Percentiles rank a stretch among this genome's conserved stretches.
phyloP scores from a whole-genome alignment of 2,329 filamentous ascomycete genomes.

The Sporothrix mexicana region DNA sequence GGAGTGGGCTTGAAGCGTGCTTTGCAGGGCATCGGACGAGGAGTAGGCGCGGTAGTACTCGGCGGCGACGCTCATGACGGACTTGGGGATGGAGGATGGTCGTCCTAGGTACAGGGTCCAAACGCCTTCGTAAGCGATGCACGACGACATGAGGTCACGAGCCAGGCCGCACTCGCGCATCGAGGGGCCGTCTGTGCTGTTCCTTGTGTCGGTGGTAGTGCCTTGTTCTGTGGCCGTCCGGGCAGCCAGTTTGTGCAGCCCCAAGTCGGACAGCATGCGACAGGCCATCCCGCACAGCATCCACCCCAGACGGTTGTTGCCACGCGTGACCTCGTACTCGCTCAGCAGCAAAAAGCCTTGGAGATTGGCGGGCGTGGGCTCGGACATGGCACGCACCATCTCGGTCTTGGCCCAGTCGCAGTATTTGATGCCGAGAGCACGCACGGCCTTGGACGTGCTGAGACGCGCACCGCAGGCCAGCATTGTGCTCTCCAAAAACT shows the following conservation, averaged over 20 bases:
- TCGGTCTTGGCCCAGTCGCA: constrained; percentile 29
- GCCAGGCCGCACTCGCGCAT: constrained; percentile 26
- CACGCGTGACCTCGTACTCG: constrained; percentile 32
- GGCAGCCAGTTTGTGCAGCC: constrained; percentile 30
- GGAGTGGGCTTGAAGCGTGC: not conserved
- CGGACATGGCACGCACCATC: constrained; percentile 25
- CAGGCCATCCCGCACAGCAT: constrained; percentile 32
- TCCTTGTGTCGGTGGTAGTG: too few species aligned
- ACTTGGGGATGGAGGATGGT: constrained; percentile 29
- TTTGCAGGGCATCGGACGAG: not conserved
- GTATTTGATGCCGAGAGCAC: constrained; percentile 27
- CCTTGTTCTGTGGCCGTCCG: not conserved
- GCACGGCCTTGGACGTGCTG: constrained; percentile 30
- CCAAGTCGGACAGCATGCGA: constrained; percentile 31
- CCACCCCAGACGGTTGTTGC: constrained; percentile 31
- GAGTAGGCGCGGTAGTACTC: constrained; percentile 6
- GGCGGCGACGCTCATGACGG: constrained; percentile 25
- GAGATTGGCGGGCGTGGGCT: constrained; percentile 30
- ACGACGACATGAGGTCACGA: constrained; percentile 26
- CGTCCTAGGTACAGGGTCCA: constrained; percentile 33
- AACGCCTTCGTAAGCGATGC: constrained; percentile 30
- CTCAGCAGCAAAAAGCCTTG: constrained; percentile 31
- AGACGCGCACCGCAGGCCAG: constrained; percentile 31
- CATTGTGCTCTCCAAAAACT: constrained; percentile 30
- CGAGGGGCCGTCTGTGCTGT: not conserved